Percentiles rank a stretch among this genome's conserved stretches.
Evolutionary conservation across 2,329 filamentous ascomycete species (phyloP).

Genomic region (Diaporthe sp.): DNA sequence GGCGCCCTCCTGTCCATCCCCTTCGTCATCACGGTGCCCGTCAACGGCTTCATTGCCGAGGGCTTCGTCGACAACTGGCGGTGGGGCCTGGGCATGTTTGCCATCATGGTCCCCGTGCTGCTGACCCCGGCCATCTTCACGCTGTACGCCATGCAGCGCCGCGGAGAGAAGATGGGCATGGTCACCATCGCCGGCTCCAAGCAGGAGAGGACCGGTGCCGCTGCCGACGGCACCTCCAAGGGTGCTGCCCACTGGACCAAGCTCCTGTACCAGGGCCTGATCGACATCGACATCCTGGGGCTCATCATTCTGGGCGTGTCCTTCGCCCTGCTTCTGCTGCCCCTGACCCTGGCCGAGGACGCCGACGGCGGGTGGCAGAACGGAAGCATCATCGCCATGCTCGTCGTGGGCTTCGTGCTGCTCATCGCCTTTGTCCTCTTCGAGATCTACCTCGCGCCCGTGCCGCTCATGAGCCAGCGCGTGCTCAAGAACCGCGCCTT

Average conservation of each 20-base stretch:
- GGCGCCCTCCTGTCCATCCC: constrained; percentile 47
- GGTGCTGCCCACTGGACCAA: constrained; percentile 44
- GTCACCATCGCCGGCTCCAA: constrained; percentile 53
- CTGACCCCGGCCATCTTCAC: constrained; percentile 69
- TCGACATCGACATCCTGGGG: constrained; percentile 71
- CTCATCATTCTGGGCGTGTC: constrained; percentile 70
- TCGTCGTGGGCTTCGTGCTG: constrained; percentile 46
- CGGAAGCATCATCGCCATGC: constrained; percentile 48
- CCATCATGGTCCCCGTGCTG: constrained; percentile 70
- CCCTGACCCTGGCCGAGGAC: constrained; percentile 66
- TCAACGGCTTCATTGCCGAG: constrained; percentile 58
- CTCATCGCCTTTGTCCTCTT: constrained; percentile 52
- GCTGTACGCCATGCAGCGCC: constrained; percentile 69
- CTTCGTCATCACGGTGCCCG: constrained; percentile 53
- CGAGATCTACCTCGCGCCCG: constrained; percentile 51
- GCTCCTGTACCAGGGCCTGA: constrained; percentile 55
- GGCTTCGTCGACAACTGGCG: constrained; percentile 59
- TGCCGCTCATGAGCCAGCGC: constrained; percentile 51
- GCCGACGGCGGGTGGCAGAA: constrained; percentile 52
- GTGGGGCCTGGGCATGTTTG: constrained; percentile 75
- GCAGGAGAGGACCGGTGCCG: constrained; percentile 51
- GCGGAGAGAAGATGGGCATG: constrained; percentile 67
- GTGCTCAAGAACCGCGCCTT: constrained; percentile 51
- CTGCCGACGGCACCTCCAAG: neutral
- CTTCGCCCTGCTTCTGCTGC: constrained; percentile 72